Conservation (phyloP, 257 asterid species). For the Datura wrightii region DNA sequence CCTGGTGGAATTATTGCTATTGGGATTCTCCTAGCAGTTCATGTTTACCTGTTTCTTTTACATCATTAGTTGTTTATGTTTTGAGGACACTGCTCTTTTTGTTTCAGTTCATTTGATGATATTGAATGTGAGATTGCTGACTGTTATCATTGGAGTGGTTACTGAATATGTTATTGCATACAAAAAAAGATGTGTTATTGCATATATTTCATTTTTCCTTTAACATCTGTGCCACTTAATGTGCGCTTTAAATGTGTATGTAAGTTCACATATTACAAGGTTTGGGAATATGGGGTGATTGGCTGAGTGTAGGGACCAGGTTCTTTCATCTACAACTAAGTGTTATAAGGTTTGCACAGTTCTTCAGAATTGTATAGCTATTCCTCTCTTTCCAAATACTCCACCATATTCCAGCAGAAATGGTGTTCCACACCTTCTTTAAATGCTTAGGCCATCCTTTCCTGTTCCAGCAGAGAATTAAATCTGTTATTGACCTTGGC, state of each 20-base stretch:
- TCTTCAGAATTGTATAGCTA: too few species aligned
- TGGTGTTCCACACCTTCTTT: too few species aligned
- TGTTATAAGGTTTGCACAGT: too few species aligned
- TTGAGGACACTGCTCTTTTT: background rate
- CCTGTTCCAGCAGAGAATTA: too few species aligned
- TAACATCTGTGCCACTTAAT: conserved; percentile 5
- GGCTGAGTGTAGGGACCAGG: background rate
- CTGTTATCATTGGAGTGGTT: background rate
- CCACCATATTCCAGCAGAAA: too few species aligned
- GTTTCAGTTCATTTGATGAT: background rate
- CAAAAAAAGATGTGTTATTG: background rate
- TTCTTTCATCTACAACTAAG: too few species aligned
- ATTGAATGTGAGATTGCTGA: background rate
- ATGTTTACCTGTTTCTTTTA: conserved; percentile 13
- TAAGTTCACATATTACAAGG: conserved; percentile 5
- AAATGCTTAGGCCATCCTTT: too few species aligned
- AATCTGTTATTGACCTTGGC: too few species aligned
- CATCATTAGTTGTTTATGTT: background rate
- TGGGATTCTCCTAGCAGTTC: background rate
- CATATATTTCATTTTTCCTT: conserved; percentile 20
- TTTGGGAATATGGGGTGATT: conserved; percentile 21
- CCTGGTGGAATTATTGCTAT: background rate
- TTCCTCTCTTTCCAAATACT: too few species aligned
- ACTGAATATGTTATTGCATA: background rate
- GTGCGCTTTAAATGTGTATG: background rate